Conservation (phyloP, 1,284 basidiomycete genomes). For the Meira miltonrushii region DNA sequence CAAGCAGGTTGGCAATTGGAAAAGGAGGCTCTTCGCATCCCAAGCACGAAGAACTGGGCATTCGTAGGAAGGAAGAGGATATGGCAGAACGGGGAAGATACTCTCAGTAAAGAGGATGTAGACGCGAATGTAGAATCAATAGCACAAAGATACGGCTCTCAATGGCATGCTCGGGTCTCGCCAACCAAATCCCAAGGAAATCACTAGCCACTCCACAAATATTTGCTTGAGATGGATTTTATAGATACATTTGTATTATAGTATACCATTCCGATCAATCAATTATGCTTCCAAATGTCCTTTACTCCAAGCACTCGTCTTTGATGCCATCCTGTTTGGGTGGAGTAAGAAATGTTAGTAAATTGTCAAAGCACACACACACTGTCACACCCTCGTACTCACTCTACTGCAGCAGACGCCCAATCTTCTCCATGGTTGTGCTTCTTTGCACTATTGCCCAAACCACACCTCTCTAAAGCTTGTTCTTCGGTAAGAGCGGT, state of each 20-base stretch:
- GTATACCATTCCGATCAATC: neutral
- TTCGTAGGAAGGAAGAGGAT: conserved; percentile 64
- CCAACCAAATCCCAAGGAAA: neutral
- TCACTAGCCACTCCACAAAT: neutral
- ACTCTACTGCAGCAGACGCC: conserved; percentile 87
- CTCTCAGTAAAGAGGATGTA: neutral
- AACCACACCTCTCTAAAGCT: conserved; percentile 82
- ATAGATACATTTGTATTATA: conserved; percentile 1
- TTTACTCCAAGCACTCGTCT: conserved; percentile 34
- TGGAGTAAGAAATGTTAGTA: neutral
- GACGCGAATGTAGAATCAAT: neutral
- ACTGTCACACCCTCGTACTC: conserved; percentile 17
- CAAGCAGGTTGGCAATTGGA: conserved; percentile 80
- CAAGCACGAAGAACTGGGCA: conserved; percentile 87
- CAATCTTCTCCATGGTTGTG: conserved; percentile 96
- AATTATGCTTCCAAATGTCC: conserved; percentile 24
- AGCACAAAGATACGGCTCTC: neutral
- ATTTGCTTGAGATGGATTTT: neutral
- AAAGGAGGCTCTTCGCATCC: conserved; percentile 78
- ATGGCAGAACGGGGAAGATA: neutral
- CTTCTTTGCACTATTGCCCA: conserved; percentile 62
- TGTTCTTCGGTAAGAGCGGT: conserved; percentile 91
- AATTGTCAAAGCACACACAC: neutral
- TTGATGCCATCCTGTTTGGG: conserved; percentile 40
- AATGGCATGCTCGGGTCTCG: neutral